These are phyloP conservation scores for Camellia sinensis DNA, from an alignment of 148 eudicot genomes.

Conservation along the genomic window DNA sequence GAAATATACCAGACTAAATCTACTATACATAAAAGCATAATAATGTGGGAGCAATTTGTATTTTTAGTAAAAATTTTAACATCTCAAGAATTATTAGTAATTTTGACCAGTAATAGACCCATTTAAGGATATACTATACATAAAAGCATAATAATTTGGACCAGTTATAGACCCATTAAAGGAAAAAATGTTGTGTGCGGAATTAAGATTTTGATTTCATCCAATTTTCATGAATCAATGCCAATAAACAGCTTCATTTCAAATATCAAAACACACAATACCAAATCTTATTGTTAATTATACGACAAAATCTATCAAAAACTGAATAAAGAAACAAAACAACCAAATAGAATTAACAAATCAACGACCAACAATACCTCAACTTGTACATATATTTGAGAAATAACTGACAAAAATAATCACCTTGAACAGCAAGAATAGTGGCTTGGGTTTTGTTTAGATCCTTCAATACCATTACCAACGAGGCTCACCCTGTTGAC, in stretches of 20 bases:
- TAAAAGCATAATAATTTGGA: no score
- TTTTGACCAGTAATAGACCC: no score
- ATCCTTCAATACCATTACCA: constrained; percentile 28
- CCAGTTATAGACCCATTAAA: no score
- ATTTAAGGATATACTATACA: no score
- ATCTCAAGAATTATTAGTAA: no score
- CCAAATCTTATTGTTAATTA: neutral
- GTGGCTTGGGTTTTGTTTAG: constrained; percentile 22
- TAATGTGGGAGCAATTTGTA: no score
- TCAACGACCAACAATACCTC: neutral
- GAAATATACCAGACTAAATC: no score
- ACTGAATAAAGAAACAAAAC: neutral
- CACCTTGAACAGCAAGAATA: constrained; percentile 40
- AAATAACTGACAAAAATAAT: constrained; percentile 10
- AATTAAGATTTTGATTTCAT: neutral
- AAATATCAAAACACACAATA: neutral
- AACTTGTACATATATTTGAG: neutral
- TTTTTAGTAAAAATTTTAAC: no score
- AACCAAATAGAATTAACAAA: constrained; percentile 6
- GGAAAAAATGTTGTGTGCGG: no score
- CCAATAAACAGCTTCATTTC: neutral
- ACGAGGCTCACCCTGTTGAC: constrained; percentile 46
- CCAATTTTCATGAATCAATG: neutral
- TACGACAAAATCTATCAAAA: neutral
- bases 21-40: no score